phyloP scores from a whole-genome alignment of 148 eudicot species.

The Rhododendron vialii region DNA sequence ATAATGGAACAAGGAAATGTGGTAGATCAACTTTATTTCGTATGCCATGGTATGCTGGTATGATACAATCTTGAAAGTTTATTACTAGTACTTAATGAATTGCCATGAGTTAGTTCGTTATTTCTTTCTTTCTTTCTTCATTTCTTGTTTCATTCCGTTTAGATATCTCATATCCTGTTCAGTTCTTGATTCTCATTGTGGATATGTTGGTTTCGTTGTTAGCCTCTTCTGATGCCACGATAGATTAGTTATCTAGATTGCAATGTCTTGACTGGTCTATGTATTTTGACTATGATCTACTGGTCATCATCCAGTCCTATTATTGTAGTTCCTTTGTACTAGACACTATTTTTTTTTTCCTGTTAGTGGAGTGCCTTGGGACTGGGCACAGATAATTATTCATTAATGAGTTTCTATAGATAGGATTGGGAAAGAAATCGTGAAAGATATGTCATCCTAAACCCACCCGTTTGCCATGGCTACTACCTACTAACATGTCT shows the following conservation, averaged over 20 bases:
- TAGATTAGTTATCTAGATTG: neutral
- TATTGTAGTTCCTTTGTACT: neutral
- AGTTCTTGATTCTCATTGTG: neutral
- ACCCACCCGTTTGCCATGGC: neutral
- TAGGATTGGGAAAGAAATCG: neutral
- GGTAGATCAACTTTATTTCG: conserved; percentile 92
- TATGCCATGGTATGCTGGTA: conserved; percentile 88
- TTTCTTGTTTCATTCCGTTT: neutral
- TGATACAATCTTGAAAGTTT: neutral
- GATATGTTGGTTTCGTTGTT: neutral
- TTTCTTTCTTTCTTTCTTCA: neutral
- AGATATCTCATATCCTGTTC: neutral
- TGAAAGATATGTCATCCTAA: neutral
- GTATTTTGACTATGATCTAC: neutral
- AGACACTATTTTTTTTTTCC: neutral
- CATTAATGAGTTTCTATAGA: neutral
- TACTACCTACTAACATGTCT: neutral
- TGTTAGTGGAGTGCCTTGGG: neutral
- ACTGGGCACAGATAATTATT: neutral
- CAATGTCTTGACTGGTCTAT: neutral
- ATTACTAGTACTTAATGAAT: neutral
- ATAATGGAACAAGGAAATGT: conserved; percentile 86
- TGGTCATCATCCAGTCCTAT: neutral
- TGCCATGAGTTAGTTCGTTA: neutral
- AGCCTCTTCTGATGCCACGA: neutral